A percentile compares a stretch with the other conserved stretches of the same genome.
Evolutionary conservation across 202 grass and related monocot species (phyloP).

Genomic region (Setaria italica): DNA sequence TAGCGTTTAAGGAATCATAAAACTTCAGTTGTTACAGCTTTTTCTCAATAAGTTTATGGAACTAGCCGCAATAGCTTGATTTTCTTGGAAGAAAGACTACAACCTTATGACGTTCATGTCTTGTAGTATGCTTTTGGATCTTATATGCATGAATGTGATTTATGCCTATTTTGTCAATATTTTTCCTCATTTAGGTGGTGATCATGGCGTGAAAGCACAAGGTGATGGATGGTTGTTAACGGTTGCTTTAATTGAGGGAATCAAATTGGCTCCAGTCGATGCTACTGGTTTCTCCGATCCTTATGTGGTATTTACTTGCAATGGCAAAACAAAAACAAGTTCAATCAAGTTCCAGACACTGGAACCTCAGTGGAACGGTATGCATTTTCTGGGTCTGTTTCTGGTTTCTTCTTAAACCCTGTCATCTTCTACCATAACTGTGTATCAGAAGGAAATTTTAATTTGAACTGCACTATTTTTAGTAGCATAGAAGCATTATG

Average conservation of each 20-base stretch:
- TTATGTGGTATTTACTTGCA: conserved; percentile 95
- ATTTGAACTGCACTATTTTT: neutral
- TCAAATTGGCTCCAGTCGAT: conserved; percentile 84
- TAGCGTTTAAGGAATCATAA: neutral
- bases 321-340: conserved; percentile 94
- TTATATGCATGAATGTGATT: conserved; percentile 38
- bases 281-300: conserved; percentile 93
- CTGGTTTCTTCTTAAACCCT: conserved; percentile 22
- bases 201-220: conserved; percentile 96
- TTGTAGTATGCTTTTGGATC: conserved; percentile 25
- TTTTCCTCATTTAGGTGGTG: conserved; percentile 65
- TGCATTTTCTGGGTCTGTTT: conserved; percentile 20
- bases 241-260: conserved; percentile 85
- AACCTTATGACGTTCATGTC: neutral
- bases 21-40: conserved; percentile 23
- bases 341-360: conserved; percentile 98
- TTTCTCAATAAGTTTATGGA: neutral
- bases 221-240: conserved; percentile 98
- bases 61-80: neutral
- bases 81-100: conserved; percentile 5
- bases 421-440: neutral
- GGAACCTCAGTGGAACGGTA: conserved; percentile 99
- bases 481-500: neutral
- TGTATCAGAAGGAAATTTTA: neutral
- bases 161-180: conserved; percentile 21